Evolutionary conservation across 2,329 filamentous ascomycete genomes (phyloP), one percentile per base, ranked within the genome.

Genomic region (Pseudogymnoascus sp.): DNA sequence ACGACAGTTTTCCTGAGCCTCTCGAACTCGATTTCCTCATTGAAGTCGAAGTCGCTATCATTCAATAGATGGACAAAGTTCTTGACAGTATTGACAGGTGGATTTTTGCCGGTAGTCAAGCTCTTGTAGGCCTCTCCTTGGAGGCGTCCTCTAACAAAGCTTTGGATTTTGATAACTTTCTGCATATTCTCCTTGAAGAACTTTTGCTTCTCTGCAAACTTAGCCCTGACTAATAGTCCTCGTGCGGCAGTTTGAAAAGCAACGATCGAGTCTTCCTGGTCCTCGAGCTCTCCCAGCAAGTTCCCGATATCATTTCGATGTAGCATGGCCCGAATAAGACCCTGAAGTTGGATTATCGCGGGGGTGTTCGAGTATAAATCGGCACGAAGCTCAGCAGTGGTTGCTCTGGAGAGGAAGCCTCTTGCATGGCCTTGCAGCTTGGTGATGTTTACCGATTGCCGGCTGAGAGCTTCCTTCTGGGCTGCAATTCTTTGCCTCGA

Each of bases 61-160:
- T 97, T 99, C 64, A 99, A 86, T 38, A 99, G 82, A 75, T 99
- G 95, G 2, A 99, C 92, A 74, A 99, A 99, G 73, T 96, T 96
- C 80, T 97, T 97, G 73, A 99, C 91, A 0, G 96, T 96, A 40
- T 91, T 91, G 64, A 99, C 92, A 0, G 95, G 95, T 23, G 95
- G 95, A 73, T 97, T 97, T 78, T 96, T 97, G 65, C 95, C 96
- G 34, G 87, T 93, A 2, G 93, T 97, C 67, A 99, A 82, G 73
- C 91, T 96, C 83, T 96, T 97, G 81, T 99, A 99, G 1, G 95
- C 95, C 76, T 99, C 91, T 61, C 95, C 95, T 75, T 99, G 95
- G 60, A 97, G 90, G 73, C 96, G 95, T 68, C 89, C 95, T 66
- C 95, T 87, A 62, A 97, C 88, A 69, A 97, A 96, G 74, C 95